Evolutionary conservation across 176 grass and related monocot species (phyloP).

Genomic region (Oryza brachyantha): DNA sequence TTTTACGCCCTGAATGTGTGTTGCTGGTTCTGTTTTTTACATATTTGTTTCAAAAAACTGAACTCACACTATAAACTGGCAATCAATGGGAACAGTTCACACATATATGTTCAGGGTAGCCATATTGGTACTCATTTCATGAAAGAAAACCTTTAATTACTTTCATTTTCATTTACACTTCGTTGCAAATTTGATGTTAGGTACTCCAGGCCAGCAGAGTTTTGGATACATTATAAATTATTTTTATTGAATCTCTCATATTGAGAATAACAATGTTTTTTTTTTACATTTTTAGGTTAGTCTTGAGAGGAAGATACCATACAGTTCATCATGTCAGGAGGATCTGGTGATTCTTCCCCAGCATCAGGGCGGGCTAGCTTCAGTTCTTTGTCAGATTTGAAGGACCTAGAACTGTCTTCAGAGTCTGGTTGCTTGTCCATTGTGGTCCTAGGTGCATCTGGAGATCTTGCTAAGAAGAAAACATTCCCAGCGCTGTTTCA

Average conservation of each 20-base stretch:
- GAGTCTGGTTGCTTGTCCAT: conserved; percentile 78
- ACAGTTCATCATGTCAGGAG: conserved; percentile 45
- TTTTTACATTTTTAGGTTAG: conserved; percentile 23
- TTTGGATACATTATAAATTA: not conserved
- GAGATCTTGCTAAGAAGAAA: conserved; percentile 98
- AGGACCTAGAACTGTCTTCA: conserved; percentile 42
- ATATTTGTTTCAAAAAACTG: no score
- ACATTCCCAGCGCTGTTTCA: conserved; percentile 94
- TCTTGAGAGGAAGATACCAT: conserved; percentile 19
- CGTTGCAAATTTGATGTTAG: conserved; percentile 1
- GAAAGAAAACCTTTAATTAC: not conserved
- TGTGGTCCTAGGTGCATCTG: conserved; percentile 94
- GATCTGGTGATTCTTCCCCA: conserved; percentile 45
- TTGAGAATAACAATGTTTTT: not conserved
- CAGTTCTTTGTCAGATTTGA: conserved; percentile 48
- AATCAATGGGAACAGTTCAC: not conserved
- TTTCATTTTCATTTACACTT: not conserved
- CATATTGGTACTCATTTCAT: not conserved
- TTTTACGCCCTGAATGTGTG: not conserved
- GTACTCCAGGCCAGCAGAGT: not conserved
- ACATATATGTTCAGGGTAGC: not conserved
- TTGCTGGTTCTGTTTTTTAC: not conserved
- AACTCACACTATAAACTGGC: not conserved
- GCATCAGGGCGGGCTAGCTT: conserved; percentile 45
- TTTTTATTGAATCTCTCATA: not conserved